A percentile compares a stretch with the other conserved stretches of the same genome.
phyloP scores from a whole-genome alignment of 1,139 yeast genomes.

The Spathaspora sp. region DNA sequence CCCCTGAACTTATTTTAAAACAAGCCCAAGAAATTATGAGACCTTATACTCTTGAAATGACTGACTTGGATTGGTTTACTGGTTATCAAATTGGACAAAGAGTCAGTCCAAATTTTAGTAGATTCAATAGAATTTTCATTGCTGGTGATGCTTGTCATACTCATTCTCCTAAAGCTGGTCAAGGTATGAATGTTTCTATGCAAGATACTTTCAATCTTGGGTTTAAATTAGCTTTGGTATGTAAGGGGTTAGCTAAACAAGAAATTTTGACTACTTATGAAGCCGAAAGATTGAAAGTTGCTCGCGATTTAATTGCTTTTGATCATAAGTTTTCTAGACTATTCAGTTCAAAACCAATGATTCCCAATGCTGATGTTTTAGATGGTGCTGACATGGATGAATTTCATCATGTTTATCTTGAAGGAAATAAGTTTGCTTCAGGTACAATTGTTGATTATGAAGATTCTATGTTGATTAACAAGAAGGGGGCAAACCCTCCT shows the following conservation, averaged over 20 bases:
- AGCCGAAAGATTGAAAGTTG: slow-evolving; percentile 29
- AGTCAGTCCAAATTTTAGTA: slow-evolving; percentile 25
- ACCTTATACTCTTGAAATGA: slow-evolving; percentile 30
- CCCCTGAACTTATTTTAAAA: slow-evolving; percentile 26
- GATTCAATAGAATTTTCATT: slow-evolving; percentile 26
- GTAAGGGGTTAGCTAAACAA: slow-evolving; percentile 23
- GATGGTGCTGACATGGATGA: slow-evolving; percentile 28
- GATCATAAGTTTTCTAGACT: slow-evolving; percentile 31
- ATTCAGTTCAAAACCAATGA: slow-evolving; percentile 29
- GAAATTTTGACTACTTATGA: slow-evolving; percentile 30
- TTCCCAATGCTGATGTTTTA: slow-evolving; percentile 15
- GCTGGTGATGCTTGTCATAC: slow-evolving; percentile 42
- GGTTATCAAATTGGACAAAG: slow-evolving; percentile 39
- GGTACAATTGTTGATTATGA: slow-evolving; percentile 30
- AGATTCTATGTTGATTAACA: slow-evolving; percentile 17
- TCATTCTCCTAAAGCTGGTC: slow-evolving; percentile 41
- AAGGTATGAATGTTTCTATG: slow-evolving; percentile 36
- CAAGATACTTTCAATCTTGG: slow-evolving; percentile 33
- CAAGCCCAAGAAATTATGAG: slow-evolving; percentile 27
- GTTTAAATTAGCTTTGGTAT: slow-evolving; percentile 35
- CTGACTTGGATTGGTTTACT: slow-evolving; percentile 29
- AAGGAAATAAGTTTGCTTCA: slow-evolving; percentile 31
- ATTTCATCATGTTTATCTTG: slow-evolving; percentile 24
- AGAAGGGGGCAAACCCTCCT: slow-evolving; percentile 4
- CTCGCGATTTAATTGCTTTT: slow-evolving; percentile 31